Conservation (phyloP, 176 grass and related monocot genomes). For the sorghum (Sorghum bicolor) region Sorghum_bicolor_NCBIv3 NC_012873.2:53867001-53867500, state of each 20-base stretch:
- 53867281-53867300: neutral
- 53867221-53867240: neutral
- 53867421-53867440: neutral
- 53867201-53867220: neutral
- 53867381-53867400: neutral
- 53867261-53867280: neutral
- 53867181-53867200: neutral
- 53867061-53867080: too few relatives aligned
- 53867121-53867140: too few relatives aligned
- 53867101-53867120: too few relatives aligned
- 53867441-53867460: too few relatives aligned
- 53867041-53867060: too few relatives aligned
- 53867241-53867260: too few relatives aligned
- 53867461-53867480: too few relatives aligned
- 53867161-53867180: neutral
- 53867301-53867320: neutral
- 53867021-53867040: too few relatives aligned
- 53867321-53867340: neutral
- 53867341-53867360: too few relatives aligned
- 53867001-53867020: too few relatives aligned
- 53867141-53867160: neutral
- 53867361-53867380: neutral
- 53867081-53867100: too few relatives aligned
- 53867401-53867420: constrained; percentile 15
- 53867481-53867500: too few relatives aligned